These are phyloP conservation scores for Erythrobasidium hasegawianum DNA, from an alignment of 1,284 basidiomycete genomes.

Conservation along the genomic window DNA sequence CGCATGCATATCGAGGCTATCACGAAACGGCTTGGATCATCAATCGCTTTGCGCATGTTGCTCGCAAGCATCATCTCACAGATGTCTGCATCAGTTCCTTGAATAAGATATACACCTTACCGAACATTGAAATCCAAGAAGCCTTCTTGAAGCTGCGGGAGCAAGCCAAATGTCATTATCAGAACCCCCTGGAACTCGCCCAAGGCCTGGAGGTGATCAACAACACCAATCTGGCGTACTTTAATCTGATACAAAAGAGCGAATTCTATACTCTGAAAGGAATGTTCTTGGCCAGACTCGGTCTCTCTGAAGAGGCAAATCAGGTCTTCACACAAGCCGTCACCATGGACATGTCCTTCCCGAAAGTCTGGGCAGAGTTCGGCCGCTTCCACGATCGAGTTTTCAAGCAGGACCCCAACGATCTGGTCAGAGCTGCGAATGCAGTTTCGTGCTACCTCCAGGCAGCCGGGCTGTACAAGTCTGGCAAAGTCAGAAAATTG, in stretches of 20 bases:
- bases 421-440: conserved; percentile 73
- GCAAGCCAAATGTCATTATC: conserved; percentile 98
- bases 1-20: conserved; percentile 95
- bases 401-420: conserved; percentile 68
- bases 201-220: conserved; percentile 98
- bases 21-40: conserved; percentile 99
- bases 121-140: conserved; percentile 99
- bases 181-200: conserved; percentile 87
- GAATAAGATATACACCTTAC: conserved; percentile 96
- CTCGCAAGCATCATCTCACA: conserved; percentile 90
- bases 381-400: conserved; percentile 89
- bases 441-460: conserved; percentile 98
- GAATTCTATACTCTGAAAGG: conserved; percentile 99
- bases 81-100: conserved; percentile 94
- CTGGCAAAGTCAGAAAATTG: conserved; percentile 83
- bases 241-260: conserved; percentile 88
- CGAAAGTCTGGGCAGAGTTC: conserved; percentile 99
- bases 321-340: conserved; percentile 90
- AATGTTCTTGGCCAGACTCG: conserved; percentile 92
- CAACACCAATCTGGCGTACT: conserved; percentile 99
- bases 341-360: conserved; percentile 88
- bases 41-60: conserved; percentile 99
- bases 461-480: conserved; percentile 94
- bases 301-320: conserved; percentile 85
- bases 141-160: conserved; percentile 98